These are phyloP conservation scores for Medicago lupulina DNA, from an alignment of 306 rosid genomes.

Conservation along the genomic window DNA sequence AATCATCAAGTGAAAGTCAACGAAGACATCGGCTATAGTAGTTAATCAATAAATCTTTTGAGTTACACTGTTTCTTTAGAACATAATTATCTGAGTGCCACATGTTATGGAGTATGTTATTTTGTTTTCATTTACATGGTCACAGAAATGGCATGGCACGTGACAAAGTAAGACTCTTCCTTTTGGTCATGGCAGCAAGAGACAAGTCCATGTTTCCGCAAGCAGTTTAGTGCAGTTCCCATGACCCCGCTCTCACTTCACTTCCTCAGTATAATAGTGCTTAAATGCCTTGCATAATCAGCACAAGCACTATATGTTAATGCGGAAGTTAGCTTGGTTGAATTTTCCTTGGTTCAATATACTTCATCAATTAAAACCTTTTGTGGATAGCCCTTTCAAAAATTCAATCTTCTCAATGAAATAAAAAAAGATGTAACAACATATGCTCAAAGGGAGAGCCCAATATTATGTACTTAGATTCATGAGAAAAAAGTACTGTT, in stretches of 20 bases:
- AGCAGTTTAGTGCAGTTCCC: constrained; percentile 51
- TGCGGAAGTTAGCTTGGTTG: neutral
- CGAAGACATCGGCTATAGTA: too few relatives aligned
- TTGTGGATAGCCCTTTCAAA: too few relatives aligned
- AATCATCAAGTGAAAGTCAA: too few relatives aligned
- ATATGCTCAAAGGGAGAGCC: too few relatives aligned
- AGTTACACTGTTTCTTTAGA: too few relatives aligned
- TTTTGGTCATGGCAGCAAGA: constrained; percentile 50
- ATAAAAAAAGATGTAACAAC: too few relatives aligned
- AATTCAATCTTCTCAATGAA: too few relatives aligned
- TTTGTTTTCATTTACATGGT: neutral
- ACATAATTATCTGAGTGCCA: too few relatives aligned
- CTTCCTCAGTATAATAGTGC: neutral
- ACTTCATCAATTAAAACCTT: too few relatives aligned
- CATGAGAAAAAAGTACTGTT: neutral
- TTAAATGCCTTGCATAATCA: constrained; percentile 12
- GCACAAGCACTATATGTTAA: constrained; percentile 1
- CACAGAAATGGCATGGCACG: constrained; percentile 39
- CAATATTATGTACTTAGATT: neutral
- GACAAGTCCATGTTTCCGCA: constrained; percentile 56
- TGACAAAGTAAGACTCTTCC: constrained; percentile 39
- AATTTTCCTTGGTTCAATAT: too few relatives aligned
- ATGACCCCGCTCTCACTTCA: constrained; percentile 34
- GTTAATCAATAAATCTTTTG: too few relatives aligned
- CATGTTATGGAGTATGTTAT: too few relatives aligned